Evolutionary conservation across 2,329 filamentous ascomycete genomes (phyloP).

Genomic region (Lizonia empirigonia): DNA sequence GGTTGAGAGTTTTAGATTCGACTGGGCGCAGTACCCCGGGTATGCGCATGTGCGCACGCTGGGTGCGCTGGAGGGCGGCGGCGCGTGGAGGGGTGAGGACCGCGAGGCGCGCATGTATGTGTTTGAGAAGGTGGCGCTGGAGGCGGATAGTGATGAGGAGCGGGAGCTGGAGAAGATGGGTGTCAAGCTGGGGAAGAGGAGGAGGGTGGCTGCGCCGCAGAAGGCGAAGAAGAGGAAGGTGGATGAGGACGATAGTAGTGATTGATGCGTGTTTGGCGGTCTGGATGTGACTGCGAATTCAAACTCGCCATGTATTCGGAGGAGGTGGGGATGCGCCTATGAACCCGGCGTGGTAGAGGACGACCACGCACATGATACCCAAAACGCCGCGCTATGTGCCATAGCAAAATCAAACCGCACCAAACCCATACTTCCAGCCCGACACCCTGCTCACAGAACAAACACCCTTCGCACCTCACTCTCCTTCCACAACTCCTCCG

Average conservation of each 20-base stretch:
- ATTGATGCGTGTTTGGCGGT: too few relatives aligned
- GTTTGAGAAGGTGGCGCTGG: slow-evolving; percentile 49
- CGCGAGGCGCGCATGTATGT: slow-evolving; percentile 54
- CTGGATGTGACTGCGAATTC: too few relatives aligned
- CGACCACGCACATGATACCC: background rate
- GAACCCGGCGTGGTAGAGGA: background rate
- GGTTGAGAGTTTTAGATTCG: slow-evolving; percentile 72
- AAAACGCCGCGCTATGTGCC: slow-evolving; percentile 19
- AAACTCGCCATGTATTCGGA: too few relatives aligned
- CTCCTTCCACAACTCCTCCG: slow-evolving; percentile 53
- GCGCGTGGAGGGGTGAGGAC: slow-evolving; percentile 57
- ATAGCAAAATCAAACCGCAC: too few relatives aligned
- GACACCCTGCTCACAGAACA: slow-evolving; percentile 66
- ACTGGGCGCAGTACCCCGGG: slow-evolving; percentile 69
- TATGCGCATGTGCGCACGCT: slow-evolving; percentile 76
- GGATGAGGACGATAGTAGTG: slow-evolving; percentile 26
- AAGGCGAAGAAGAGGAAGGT: slow-evolving; percentile 17
- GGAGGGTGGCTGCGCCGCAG: slow-evolving; percentile 1
- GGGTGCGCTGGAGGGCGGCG: slow-evolving; percentile 59
- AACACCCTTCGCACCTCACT: slow-evolving; percentile 82
- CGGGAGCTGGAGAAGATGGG: slow-evolving; percentile 23
- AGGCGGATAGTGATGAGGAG: slow-evolving; percentile 32
- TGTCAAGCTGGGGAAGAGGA: slow-evolving; percentile 22
- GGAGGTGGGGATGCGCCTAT: too few relatives aligned
- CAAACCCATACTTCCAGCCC: too few relatives aligned